Base-by-base conservation (phyloP, 768 basidiomycete species). In the Gymnopilus junonius region DNA sequence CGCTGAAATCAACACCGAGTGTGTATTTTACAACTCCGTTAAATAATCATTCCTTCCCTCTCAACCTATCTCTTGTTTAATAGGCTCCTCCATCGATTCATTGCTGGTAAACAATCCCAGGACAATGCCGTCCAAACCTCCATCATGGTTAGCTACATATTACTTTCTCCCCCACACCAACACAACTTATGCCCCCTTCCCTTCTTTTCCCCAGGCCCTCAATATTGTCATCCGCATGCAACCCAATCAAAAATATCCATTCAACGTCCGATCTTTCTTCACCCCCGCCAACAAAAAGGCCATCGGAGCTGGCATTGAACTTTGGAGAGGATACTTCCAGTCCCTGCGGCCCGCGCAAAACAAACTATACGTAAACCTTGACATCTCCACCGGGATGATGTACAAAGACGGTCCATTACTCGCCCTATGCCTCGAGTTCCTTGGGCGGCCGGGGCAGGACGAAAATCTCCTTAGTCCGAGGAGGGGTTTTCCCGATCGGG, bases 301-400 rank as follows among this genome's bases (percentile, higher is more conserved):
- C 40, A 80, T 91, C 29, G 88, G 89, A 0, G 70, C 70, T 0
- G 92, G 92, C 0, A 76, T 94, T 1, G 82, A 86, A 11, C 79
- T 93, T 0, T 90, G 90, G 89, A 79, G 91, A 4, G 92, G 92
- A 0, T 94, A 91, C 62, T 93, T 94, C 76, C 93, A 93, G 71
- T 91, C 89, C 0, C 79, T 92, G 12, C 82, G 92, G 5, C 91
- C 92, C 1, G 84, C 86, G 0, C 81, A 87, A 15, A 86, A 85
- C 1, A 76, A 75, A 1, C 82, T 93, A 73, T 75, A 93, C 21
- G 77, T 94, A 65, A 94, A 94, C 60, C 79, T 94, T 66, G 92
- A 94, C 67, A 91, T 92, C 42, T 86, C 88, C 0, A 92, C 92
- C 0, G 91, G 88, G 0, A 83, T 88, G 17, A 91, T 94, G 87